Evolutionary conservation across 768 basidiomycete species (phyloP), one percentile per base, ranked within the genome.

Genomic region (Boletus vermiculosoides): DNA sequence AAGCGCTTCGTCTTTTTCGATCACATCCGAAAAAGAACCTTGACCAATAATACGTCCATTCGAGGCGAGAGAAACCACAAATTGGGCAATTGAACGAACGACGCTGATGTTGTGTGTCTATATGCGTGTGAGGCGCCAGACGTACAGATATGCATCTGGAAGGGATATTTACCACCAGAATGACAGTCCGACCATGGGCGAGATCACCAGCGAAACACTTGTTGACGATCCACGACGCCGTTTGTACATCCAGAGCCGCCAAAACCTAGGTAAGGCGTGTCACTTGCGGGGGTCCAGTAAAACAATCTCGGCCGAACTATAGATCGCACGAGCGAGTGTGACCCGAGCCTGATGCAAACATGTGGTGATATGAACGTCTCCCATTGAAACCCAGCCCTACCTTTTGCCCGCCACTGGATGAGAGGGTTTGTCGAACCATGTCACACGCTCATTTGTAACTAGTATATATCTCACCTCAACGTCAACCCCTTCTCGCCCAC

Each of bases 401-500:
- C 52, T 54, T 50, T 37, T 50, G 52, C 10, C 46, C 52, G 1
- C 52, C 52, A 33, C 52, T 50, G 20, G 10, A 50, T 23, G 15
- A 37, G 23, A 22, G 45, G 5, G 18, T 18, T 18, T 7, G 23
- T 39, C 8, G 4, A 25, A 20, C 18, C 18, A 3, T 5, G 18
- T n/a, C 25, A 10, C 12, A 50, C 4, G 25, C 25, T 12, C 20
- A 18, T 39, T 16, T n/a, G n/a, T n/a, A n/a, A n/a, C 8, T 4
- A 20, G 11, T 5, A 11, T 33, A 6, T n/a, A 30, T 18, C 52
- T 54, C 34, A 54, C 52, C 52, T 54, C 28, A 54, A 50, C 16
- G 46, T 54, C 36, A 50, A 30, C 18, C 52, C 52, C 4, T 30
- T 54, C 25, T 54, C 52, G 10, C 52, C 52, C 25, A 54, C 52